Conservation (phyloP, 176 grass and related monocot species). For the Triticum monococcum region DNA sequence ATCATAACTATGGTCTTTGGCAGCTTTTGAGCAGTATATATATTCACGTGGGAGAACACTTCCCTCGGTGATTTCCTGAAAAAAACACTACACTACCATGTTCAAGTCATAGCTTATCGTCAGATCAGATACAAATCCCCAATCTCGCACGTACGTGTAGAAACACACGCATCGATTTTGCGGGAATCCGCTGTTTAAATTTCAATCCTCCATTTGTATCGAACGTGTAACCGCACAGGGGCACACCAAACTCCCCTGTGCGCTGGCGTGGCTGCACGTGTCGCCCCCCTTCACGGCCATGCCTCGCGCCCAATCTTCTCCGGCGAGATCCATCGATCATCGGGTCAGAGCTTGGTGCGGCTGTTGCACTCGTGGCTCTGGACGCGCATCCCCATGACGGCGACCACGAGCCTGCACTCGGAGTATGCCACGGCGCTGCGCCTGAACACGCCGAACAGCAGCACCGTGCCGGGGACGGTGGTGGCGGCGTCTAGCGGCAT, state of each 20-base stretch:
- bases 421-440: slow-evolving; percentile 46
- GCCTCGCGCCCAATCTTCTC: background rate
- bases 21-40: too few relatives aligned
- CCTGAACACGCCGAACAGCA: slow-evolving; percentile 58
- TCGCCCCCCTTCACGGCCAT: background rate
- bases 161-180: background rate
- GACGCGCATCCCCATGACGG: slow-evolving; percentile 36
- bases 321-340: background rate
- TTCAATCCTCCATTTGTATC: background rate
- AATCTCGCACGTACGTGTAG: too few relatives aligned
- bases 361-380: slow-evolving; percentile 47
- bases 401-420: slow-evolving; percentile 39
- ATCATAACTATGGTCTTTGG: too few relatives aligned
- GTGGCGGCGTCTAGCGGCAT: slow-evolving; percentile 45
- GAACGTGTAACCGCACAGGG: background rate
- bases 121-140: background rate
- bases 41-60: too few relatives aligned
- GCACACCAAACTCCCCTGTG: background rate
- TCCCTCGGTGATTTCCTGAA: too few relatives aligned
- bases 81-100: background rate
- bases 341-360: slow-evolving; percentile 42
- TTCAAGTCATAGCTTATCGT: too few relatives aligned
- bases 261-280: background rate
- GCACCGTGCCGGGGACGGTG: slow-evolving; percentile 51
- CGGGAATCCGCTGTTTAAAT: background rate